These are phyloP conservation scores for Samsoniella hepiali DNA, from an alignment of 2,329 filamentous ascomycete species.

Conservation along the genomic window DNA sequence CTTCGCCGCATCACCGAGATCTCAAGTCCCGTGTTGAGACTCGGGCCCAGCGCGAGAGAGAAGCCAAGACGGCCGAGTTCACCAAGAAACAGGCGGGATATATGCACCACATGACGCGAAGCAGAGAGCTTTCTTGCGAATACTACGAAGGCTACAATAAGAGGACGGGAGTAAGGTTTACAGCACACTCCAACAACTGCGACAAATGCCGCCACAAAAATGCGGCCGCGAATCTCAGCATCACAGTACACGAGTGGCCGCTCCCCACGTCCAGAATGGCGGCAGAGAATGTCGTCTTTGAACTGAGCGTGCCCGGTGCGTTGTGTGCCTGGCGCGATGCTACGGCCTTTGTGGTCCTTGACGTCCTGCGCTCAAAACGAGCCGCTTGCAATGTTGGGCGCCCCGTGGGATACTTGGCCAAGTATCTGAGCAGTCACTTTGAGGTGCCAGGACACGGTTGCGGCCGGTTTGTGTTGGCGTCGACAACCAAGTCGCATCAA, in stretches of 20 bases:
- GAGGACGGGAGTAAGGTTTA: neutral
- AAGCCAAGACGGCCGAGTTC: neutral
- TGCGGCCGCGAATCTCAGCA: neutral
- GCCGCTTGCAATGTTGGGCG: neutral
- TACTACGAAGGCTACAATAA: neutral
- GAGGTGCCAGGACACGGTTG: neutral
- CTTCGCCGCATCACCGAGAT: neutral
- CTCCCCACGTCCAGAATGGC: neutral
- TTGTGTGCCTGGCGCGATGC: neutral
- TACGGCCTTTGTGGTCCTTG: neutral
- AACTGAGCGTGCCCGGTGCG: neutral
- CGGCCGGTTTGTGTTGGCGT: neutral
- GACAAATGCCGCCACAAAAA: neutral
- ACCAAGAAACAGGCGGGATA: neutral
- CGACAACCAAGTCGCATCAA: neutral
- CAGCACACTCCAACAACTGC: neutral
- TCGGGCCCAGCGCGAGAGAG: neutral
- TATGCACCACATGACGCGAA: neutral
- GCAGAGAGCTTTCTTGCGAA: neutral
- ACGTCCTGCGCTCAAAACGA: neutral
- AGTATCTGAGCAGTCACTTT: neutral
- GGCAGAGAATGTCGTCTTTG: neutral
- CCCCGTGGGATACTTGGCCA: neutral
- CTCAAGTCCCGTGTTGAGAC: neutral
- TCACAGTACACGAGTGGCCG: conserved; percentile 1